phyloP scores from a whole-genome alignment of 2,329 filamentous ascomycete genomes.

The Phyllosticta citriasiana region DNA sequence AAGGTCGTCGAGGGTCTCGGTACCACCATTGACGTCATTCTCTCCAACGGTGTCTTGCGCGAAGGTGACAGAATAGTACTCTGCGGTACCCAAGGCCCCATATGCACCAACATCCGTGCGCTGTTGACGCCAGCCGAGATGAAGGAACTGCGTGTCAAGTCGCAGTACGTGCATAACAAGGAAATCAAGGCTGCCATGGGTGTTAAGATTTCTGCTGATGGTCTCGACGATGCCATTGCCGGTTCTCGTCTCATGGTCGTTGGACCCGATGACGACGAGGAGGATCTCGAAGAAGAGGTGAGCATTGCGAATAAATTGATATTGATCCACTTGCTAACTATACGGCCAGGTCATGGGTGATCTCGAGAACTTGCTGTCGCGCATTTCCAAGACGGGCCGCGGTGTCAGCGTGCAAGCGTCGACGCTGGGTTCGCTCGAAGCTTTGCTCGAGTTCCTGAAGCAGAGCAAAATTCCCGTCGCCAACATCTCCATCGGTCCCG shows the following conservation, averaged over 20 bases:
- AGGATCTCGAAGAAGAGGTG: conserved; percentile 84
- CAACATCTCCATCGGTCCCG: conserved; percentile 93
- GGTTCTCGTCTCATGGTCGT: conserved; percentile 91
- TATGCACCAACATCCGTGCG: conserved; percentile 89
- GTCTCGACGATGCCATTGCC: conserved; percentile 90
- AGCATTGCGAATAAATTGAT: background rate
- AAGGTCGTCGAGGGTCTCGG: conserved; percentile 98
- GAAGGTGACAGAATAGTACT: conserved; percentile 93
- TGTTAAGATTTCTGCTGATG: conserved; percentile 97
- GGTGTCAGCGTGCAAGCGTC: conserved; percentile 97
- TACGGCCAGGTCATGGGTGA: conserved; percentile 64
- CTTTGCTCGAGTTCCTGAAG: conserved; percentile 89
- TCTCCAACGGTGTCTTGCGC: conserved; percentile 88
- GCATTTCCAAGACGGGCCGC: conserved; percentile 82
- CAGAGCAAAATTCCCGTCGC: conserved; percentile 94
- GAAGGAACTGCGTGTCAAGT: conserved; percentile 91
- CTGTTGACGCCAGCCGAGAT: conserved; percentile 86
- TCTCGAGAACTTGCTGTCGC: conserved; percentile 79
- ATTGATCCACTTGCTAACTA: background rate
- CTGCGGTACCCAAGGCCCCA: conserved; percentile 93
- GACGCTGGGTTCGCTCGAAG: conserved; percentile 92
- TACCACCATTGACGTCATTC: conserved; percentile 94
- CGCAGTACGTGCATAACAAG: conserved; percentile 96
- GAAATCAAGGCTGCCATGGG: conserved; percentile 96
- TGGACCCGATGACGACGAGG: conserved; percentile 90